These are phyloP conservation scores for Saitozyma sp. DNA, from an alignment of 768 basidiomycete species.

Conservation along the genomic window DNA sequence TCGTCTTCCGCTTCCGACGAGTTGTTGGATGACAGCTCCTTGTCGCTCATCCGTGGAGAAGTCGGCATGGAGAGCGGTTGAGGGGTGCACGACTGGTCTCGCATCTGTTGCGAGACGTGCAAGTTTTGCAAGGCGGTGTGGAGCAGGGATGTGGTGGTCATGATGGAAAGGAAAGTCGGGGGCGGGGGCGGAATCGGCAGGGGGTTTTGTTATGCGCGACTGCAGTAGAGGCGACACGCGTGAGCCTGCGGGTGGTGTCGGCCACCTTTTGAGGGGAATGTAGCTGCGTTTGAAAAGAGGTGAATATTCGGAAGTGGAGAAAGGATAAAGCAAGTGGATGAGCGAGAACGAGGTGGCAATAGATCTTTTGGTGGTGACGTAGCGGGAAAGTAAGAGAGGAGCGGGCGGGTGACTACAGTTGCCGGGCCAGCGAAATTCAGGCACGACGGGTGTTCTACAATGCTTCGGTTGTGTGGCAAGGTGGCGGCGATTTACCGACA, in stretches of 20 bases:
- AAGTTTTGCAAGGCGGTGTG: slow-evolving; percentile 51
- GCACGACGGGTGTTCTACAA: too few relatives aligned
- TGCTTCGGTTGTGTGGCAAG: too few relatives aligned
- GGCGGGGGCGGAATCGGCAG: not conserved
- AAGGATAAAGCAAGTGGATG: not conserved
- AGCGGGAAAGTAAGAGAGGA: too few relatives aligned
- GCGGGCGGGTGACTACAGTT: too few relatives aligned
- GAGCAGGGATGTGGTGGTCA: slow-evolving; percentile 44
- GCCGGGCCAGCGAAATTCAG: too few relatives aligned
- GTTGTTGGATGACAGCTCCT: slow-evolving; percentile 8
- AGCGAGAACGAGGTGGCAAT: not conserved
- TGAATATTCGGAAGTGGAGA: not conserved
- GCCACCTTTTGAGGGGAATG: not conserved
- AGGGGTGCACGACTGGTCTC: slow-evolving; percentile 29
- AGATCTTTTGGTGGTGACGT: too few relatives aligned
- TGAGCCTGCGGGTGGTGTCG: not conserved
- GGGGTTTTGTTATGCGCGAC: not conserved
- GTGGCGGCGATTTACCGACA: too few relatives aligned
- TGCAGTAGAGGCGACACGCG: not conserved
- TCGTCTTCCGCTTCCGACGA: slow-evolving; percentile 29
- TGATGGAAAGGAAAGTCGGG: slow-evolving; percentile 11
- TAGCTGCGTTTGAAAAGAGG: not conserved
- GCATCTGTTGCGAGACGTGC: slow-evolving; percentile 41
- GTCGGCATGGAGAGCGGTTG: slow-evolving; percentile 14
- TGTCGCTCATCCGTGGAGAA: slow-evolving; percentile 3